Evolutionary conservation across 768 basidiomycete genomes (phyloP).

Genomic region (Boletus pseudopeckii): DNA sequence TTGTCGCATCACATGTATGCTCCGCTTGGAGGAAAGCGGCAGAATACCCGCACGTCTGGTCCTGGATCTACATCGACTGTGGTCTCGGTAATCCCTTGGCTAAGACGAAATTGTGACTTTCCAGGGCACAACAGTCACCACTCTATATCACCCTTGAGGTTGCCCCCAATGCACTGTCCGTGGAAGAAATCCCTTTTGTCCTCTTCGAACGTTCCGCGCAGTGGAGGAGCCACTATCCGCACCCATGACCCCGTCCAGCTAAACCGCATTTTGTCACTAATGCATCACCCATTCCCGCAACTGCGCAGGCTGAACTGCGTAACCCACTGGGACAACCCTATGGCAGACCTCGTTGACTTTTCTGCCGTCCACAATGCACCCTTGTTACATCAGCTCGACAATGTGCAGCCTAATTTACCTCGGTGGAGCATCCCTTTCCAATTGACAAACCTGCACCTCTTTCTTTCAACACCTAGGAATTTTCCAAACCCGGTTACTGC

Average conservation of each 20-base stretch:
- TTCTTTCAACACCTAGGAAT: slow-evolving; percentile 24
- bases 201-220: slow-evolving; percentile 38
- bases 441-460: slow-evolving; percentile 35
- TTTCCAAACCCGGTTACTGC: slow-evolving; percentile 19
- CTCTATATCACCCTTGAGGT: slow-evolving; percentile 46
- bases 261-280: slow-evolving; percentile 38
- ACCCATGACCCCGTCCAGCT: slow-evolving; percentile 37
- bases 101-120: slow-evolving; percentile 50
- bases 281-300: slow-evolving; percentile 34
- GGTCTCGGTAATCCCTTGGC: slow-evolving; percentile 40
- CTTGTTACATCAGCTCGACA: slow-evolving; percentile 31
- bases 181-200: slow-evolving; percentile 38
- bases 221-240: slow-evolving; percentile 46
- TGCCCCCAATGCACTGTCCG: slow-evolving; percentile 26
- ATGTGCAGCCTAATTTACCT: slow-evolving; percentile 37
- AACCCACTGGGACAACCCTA: slow-evolving; percentile 29
- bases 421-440: slow-evolving; percentile 32
- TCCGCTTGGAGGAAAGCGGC: slow-evolving; percentile 56
- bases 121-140: slow-evolving; percentile 40
- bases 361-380: slow-evolving; percentile 34
- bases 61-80: slow-evolving; percentile 49
- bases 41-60: slow-evolving; percentile 53
- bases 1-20: slow-evolving; percentile 57
- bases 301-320: slow-evolving; percentile 34
- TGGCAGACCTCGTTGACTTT: slow-evolving; percentile 24